These are phyloP conservation scores for Amphibolis antarctica DNA, from an alignment of 106 monocot species.

Conservation along the genomic window DNA sequence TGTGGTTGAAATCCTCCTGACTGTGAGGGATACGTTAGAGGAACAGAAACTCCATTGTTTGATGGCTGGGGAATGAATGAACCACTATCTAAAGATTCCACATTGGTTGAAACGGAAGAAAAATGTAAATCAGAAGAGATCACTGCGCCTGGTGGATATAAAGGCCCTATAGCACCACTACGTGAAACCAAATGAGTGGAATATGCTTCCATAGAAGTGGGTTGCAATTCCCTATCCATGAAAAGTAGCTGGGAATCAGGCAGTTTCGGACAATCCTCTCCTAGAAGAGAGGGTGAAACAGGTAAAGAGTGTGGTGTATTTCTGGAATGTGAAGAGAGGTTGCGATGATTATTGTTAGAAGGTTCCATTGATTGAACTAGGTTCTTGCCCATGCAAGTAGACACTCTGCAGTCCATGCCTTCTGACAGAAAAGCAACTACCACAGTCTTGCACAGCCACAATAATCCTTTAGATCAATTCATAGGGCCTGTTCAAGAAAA, in stretches of 20 bases:
- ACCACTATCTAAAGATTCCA: background rate
- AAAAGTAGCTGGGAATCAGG: conserved; percentile 36
- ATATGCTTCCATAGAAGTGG: conserved; percentile 17
- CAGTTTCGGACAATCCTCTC: conserved; percentile 28
- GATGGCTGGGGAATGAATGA: conserved; percentile 9
- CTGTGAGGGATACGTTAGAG: conserved; percentile 1
- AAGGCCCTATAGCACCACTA: conserved; percentile 30
- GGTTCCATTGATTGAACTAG: conserved; percentile 2
- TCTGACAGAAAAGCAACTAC: background rate
- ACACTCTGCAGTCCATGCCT: background rate
- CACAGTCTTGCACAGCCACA: background rate
- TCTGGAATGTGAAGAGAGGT: conserved; percentile 2
- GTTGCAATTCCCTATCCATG: conserved; percentile 36
- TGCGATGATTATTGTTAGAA: background rate
- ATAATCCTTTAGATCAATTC: background rate
- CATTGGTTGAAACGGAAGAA: conserved; percentile 24
- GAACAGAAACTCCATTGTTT: conserved; percentile 6
- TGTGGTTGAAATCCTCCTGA: conserved; percentile 17
- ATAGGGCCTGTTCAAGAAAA: background rate
- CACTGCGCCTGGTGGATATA: conserved; percentile 33
- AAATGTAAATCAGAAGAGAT: conserved; percentile 38
- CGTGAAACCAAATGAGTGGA: conserved; percentile 32
- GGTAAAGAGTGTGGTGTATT: conserved; percentile 39
- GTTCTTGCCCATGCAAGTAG: background rate
- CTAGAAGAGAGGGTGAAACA: conserved; percentile 17